Evolutionary conservation across 345 rosid genomes (phyloP), one percentile per base, ranked within the genome.

Genomic region (Balakata baccata): DNA sequence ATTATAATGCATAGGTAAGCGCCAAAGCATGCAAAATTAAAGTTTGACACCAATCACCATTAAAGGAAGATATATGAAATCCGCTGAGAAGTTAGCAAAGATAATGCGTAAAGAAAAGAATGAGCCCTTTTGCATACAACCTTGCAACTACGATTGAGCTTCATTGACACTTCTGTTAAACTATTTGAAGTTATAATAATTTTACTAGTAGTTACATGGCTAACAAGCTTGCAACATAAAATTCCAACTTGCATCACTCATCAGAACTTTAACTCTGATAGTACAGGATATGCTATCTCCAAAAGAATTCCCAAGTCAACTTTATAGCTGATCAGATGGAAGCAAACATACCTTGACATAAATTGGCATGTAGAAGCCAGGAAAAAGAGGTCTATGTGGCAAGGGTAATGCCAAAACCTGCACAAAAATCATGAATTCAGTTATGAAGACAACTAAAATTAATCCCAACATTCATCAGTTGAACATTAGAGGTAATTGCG

Each of bases 361-460:
- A 77, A 96, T 90, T 38, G 97, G 99, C 97, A 96, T 90, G 91
- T 91, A 96, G 77, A 96, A 96, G 34, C 99, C 99, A 38, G 97
- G 99, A 72, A 95, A 92, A 45, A 95, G 87, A 67, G 99, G 99
- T 80, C 96, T 86, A 78, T 92, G 98, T 3, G 90, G 88, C 85
- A 95, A 83, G 2, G 98, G 97, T 76, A 95, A 81, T 12, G 99
- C 97, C 82, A 95, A 77, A 54, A 95, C 99, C 99, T 95, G 93
- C 78, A 51, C 53, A 63, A 61, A 46, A 78, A 85, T 14, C 45
- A 74, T 13, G 52, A 74, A 52, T 17, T 20, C 62, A 64, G 52
- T 11, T 61, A 54, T 34, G 70, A 39, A 71, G 16, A 49, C 70
- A 14, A 60, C 58, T 2, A 34, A 64, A 46, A 70, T 25, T 5